Base-by-base conservation (phyloP, 2,329 filamentous ascomycete species). In the Aspergillus tamarii region DNA sequence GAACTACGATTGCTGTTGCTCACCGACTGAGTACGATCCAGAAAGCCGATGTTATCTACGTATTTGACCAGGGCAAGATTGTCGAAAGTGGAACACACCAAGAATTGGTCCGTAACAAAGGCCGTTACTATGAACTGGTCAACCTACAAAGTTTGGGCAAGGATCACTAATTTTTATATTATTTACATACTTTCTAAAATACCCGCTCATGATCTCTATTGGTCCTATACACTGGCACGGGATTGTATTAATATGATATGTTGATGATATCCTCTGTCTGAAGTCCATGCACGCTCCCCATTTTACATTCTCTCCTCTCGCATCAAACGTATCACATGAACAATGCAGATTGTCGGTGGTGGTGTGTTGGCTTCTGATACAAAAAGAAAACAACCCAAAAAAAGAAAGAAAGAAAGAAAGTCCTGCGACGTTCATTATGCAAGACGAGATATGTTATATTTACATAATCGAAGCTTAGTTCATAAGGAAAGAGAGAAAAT, bases 1-100 rank as follows among this genome's bases (percentile, higher is more conserved):
- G 93, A 58, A 96, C 93, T 8, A 98, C 94, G 0, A 95, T 99
- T 66, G 94, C 94, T 0, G 94, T 99, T 1, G 95, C 95, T 3
- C 94, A 99, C 79, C 85, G 95, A 28, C 82, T 99, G 7, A 93
- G 89, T 73, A 97, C 95, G 0, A 97, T 98, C 65, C 93, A 97
- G 76, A 94, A 95, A 76, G 94, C 94, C 0, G 94, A 98, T 74
- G 82, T 94, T 56, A 98, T 98, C 71, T 97, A 96, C 69, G 94
- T 98, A n/a, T 95, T 98, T 75, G 94, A 97, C 77, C 89, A 92
- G 71, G 95, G 94, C 9, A 86, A 88, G 64, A 87, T 98, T 50
- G 91, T 96, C 1, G 94, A 98, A 82, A 86, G 87, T 69, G 94
- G 94, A 6, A 93, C 88, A 10, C 94, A 98, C 74, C 72, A 81